Percentiles rank a stretch among this genome's conserved stretches.
phyloP scores from a whole-genome alignment of 2,329 filamentous ascomycete genomes.

The Aspergillus chevalieri region DNA sequence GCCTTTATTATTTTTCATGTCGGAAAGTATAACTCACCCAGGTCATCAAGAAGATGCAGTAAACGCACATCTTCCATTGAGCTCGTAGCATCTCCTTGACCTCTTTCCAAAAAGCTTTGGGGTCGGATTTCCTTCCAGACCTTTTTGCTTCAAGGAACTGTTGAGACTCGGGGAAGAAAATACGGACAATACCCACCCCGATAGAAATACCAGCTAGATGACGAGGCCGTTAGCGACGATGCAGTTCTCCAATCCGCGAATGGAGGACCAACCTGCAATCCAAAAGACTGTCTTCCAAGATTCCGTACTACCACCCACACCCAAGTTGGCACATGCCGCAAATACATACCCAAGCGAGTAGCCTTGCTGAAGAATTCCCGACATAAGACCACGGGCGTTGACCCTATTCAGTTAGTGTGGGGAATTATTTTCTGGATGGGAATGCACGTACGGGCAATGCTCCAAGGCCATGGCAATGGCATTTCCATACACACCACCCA shows the following conservation, averaged over 20 bases:
- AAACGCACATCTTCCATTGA: slow-evolving; percentile 72
- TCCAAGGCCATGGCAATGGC: slow-evolving; percentile 73
- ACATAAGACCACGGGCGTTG: slow-evolving; percentile 71
- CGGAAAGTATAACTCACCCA: slow-evolving; percentile 35
- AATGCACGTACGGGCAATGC: slow-evolving; percentile 52
- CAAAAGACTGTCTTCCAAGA: slow-evolving; percentile 72
- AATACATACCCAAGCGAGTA: slow-evolving; percentile 76
- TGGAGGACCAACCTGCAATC: slow-evolving; percentile 47
- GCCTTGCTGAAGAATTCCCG: slow-evolving; percentile 74
- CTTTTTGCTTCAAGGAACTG: slow-evolving; percentile 68
- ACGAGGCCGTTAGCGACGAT: too few relatives aligned
- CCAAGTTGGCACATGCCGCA: slow-evolving; percentile 64
- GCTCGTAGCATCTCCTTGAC: slow-evolving; percentile 60
- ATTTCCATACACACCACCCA: slow-evolving; percentile 76
- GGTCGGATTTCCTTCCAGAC: slow-evolving; percentile 46
- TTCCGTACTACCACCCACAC: slow-evolving; percentile 52
- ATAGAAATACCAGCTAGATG: slow-evolving; percentile 25
- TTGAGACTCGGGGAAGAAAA: slow-evolving; percentile 65
- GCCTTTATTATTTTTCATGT: neutral
- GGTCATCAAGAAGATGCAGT: slow-evolving; percentile 72
- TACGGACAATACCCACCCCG: slow-evolving; percentile 60
- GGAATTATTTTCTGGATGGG: neutral
- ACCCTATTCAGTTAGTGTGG: slow-evolving; percentile 17
- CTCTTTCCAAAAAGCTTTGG: slow-evolving; percentile 60
- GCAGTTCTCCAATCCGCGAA: too few relatives aligned